phyloP scores from a whole-genome alignment of 1,284 basidiomycete genomes.

The Hypsizygus ulmarius region DNA sequence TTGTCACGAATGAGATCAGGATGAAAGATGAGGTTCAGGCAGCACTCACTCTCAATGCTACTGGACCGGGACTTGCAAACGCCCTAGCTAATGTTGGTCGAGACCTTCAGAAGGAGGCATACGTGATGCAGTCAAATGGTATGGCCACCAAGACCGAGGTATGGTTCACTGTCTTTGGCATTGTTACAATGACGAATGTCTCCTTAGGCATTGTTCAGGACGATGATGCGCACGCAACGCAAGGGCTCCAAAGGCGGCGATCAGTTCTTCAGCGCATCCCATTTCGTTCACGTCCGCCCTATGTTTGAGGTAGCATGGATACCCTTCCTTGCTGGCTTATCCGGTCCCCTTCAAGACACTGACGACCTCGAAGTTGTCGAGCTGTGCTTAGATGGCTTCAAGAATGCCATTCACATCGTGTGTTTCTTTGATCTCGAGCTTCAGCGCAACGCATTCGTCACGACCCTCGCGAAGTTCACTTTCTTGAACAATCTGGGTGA shows the following conservation, averaged over 20 bases:
- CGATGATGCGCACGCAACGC: conserved; percentile 85
- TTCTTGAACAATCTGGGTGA: conserved; percentile 95
- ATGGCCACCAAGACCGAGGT: conserved; percentile 97
- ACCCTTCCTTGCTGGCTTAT: conserved; percentile 90
- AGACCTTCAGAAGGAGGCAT: conserved; percentile 92
- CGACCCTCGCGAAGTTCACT: conserved; percentile 96
- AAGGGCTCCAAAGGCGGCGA: conserved; percentile 72
- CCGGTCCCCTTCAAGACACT: conserved; percentile 88
- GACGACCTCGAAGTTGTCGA: conserved; percentile 90
- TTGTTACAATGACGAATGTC: conserved; percentile 9
- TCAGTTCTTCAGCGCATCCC: conserved; percentile 92
- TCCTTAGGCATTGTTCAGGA: conserved; percentile 79
- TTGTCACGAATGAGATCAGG: conserved; percentile 87
- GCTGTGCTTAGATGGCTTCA: conserved; percentile 93
- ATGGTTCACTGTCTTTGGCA: conserved; percentile 4
- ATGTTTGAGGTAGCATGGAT: conserved; percentile 99
- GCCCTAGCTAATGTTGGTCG: conserved; percentile 86
- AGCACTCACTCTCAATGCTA: conserved; percentile 40
- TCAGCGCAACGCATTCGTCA: conserved; percentile 94
- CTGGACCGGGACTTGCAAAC: conserved; percentile 73
- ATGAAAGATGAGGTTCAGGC: conserved; percentile 96
- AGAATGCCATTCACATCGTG: conserved; percentile 87
- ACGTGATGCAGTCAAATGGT: conserved; percentile 89
- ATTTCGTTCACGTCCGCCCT: conserved; percentile 91
- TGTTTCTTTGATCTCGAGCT: conserved; percentile 96